phyloP scores from a whole-genome alignment of 805 yeast species.

The Kluyveromyces lactis region DNA sequence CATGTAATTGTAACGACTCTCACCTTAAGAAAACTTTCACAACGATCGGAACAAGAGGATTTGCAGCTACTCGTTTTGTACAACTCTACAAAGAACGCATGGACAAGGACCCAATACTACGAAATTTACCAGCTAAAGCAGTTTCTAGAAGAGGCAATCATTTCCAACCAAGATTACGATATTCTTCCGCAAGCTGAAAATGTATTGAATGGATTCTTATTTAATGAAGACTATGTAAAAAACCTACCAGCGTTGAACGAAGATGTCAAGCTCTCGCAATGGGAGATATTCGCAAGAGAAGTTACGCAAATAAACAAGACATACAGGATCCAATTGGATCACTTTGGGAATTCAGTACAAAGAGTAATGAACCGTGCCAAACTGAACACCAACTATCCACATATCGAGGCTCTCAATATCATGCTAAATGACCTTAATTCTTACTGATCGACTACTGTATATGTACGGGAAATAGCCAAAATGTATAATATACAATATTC shows the following conservation, averaged over 20 bases:
- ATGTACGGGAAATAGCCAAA: too few species aligned
- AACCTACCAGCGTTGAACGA: neutral
- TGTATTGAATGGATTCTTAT: neutral
- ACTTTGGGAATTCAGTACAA: too few species aligned
- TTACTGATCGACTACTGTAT: too few species aligned
- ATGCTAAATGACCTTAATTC: too few species aligned
- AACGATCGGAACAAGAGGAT: too few species aligned
- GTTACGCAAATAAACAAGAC: neutral
- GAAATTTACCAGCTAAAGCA: neutral
- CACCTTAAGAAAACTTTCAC: too few species aligned
- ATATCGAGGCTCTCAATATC: too few species aligned
- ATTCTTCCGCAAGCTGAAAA: neutral
- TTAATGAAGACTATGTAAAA: neutral
- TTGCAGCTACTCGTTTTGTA: neutral
- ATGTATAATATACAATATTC: too few species aligned
- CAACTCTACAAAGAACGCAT: neutral
- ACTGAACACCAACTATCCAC: too few species aligned
- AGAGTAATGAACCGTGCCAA: too few species aligned
- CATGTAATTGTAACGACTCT: too few species aligned
- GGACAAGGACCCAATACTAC: neutral
- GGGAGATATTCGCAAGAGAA: neutral
- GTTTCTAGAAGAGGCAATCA: neutral
- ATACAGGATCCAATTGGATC: neutral
- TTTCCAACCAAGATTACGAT: neutral
- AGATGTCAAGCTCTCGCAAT: constrained; percentile 2